Base-by-base conservation (phyloP, 306 rosid species). In the Coriaria nepalensis region DNA sequence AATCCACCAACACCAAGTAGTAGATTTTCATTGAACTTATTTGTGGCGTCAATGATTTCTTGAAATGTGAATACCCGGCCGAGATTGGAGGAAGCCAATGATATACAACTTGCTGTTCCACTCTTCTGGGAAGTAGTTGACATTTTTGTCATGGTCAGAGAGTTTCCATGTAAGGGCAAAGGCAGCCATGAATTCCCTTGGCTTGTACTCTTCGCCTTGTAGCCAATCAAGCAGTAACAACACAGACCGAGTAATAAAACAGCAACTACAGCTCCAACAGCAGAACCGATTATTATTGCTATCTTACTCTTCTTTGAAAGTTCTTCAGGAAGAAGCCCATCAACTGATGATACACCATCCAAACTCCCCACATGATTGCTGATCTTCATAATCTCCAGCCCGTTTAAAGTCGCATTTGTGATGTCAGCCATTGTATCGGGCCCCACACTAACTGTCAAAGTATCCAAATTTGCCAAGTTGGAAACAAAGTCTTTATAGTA, bases 1-100 rank as follows among this genome's bases (percentile, higher is more conserved):
- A 90, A 90, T 50, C 95, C 97, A 49, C 97, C 97, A 48, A 84
- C 94, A 14, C 97, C 97, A 13, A 90, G 93, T 54, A 90, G 90
- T 20, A 67, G 61, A 55, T 59, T 77, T 66, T 84, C 94, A 49
- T 90, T 95, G 35, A 90, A 90, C 61, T 90, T 90, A 70, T 81
- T 79, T 53, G 92, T 81, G 48, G 97, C 94, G 49, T 81, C 92
- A 5, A 72, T 71, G 55, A 90, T 84, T 58, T 84, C 97, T 69
- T 77, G 93, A 73, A 90, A 81, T 67, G 62, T 70, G 73, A 90
- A 90, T 33, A 81, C 6, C 52, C 88, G 78, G 35, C 97, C 95
- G 13, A 76, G 86, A 57, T 72, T 81, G 13, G 93, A 14, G 6
- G 96, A 82, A 57, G 83, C 71, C 58, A 87, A 70, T 39, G 97